phyloP scores from a whole-genome alignment of 345 rosid species.

The Bruguiera sexangula region DNA sequence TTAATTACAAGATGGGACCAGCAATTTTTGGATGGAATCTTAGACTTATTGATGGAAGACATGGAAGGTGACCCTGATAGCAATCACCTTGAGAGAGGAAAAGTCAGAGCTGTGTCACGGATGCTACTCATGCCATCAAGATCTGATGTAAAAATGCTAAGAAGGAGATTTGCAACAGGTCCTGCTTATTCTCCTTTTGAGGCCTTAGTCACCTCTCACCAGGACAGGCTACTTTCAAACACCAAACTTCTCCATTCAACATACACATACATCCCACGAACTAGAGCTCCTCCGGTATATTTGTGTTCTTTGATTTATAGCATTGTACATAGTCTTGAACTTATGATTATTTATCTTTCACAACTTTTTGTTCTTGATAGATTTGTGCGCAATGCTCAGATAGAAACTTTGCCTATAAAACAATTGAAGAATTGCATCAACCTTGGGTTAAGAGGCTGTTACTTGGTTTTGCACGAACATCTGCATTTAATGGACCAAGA shows the following conservation, averaged over 20 bases:
- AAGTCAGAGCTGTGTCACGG: constrained; percentile 74
- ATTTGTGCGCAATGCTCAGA: constrained; percentile 74
- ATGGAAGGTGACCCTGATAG: constrained; percentile 40
- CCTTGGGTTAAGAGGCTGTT: constrained; percentile 91
- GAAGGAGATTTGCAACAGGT: constrained; percentile 54
- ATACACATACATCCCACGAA: constrained; percentile 75
- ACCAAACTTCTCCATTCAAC: constrained; percentile 79
- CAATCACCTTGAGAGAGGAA: constrained; percentile 42
- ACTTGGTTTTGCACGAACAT: constrained; percentile 90
- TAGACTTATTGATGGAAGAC: constrained; percentile 51
- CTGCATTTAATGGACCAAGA: constrained; percentile 85
- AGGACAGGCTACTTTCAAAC: constrained; percentile 74
- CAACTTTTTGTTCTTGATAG: constrained; percentile 40
- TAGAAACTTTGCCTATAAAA: constrained; percentile 78
- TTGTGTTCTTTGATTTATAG: neutral
- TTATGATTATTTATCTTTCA: neutral
- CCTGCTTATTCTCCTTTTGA: constrained; percentile 59
- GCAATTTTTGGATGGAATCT: constrained; percentile 60
- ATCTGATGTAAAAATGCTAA: constrained; percentile 48
- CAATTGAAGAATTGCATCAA: constrained; percentile 72
- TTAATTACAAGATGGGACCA: constrained; percentile 63
- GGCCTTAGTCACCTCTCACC: constrained; percentile 66
- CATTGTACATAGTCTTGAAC: neutral
- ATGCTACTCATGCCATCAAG: constrained; percentile 89
- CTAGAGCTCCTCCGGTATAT: constrained; percentile 94